Percentiles rank a stretch among this genome's conserved stretches.
These are phyloP conservation scores for Trichoderma asperellum DNA, from an alignment of 2,329 filamentous ascomycete genomes.

Conservation along the genomic window DNA sequence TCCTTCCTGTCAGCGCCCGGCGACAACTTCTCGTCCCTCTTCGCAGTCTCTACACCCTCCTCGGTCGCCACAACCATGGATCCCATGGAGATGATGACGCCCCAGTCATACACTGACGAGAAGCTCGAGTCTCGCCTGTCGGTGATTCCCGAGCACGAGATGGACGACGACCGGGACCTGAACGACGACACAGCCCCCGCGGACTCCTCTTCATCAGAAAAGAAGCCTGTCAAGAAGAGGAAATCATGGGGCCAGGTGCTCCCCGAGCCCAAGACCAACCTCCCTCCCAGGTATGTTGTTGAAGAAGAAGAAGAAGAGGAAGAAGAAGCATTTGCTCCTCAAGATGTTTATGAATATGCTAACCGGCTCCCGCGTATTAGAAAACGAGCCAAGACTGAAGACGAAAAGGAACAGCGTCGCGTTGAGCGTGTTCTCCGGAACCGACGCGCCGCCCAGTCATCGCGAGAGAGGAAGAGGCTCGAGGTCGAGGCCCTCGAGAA, in stretches of 20 bases:
- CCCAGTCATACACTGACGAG: slow-evolving; percentile 46
- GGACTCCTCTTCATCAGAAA: slow-evolving; percentile 48
- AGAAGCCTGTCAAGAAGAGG: slow-evolving; percentile 86
- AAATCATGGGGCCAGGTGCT: slow-evolving; percentile 99
- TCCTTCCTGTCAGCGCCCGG: slow-evolving; percentile 57
- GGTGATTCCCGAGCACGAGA: slow-evolving; percentile 35
- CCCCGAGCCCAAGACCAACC: slow-evolving; percentile 93
- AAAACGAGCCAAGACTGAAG: slow-evolving; percentile 97
- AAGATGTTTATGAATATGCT: slow-evolving; percentile 20
- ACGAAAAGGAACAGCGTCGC: slow-evolving; percentile 97
- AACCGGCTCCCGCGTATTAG: slow-evolving; percentile 47
- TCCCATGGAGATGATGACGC: slow-evolving; percentile 56
- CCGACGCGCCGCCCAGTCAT: slow-evolving; percentile 93
- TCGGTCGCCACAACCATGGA: slow-evolving; percentile 45
- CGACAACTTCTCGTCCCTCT: slow-evolving; percentile 55
- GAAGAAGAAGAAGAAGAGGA: too few relatives aligned
- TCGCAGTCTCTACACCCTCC: slow-evolving; percentile 43
- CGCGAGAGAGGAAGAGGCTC: slow-evolving; percentile 84
- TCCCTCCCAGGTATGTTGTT: slow-evolving; percentile 75
- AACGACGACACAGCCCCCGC: not conserved
- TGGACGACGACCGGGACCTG: not conserved
- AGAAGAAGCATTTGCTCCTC: not conserved
- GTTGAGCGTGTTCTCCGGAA: slow-evolving; percentile 97
- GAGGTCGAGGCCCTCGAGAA: slow-evolving; percentile 86
- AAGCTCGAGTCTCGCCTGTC: slow-evolving; percentile 34